Conservation (phyloP, 148 eudicot species). For the Camellia granthamiana region DNA sequence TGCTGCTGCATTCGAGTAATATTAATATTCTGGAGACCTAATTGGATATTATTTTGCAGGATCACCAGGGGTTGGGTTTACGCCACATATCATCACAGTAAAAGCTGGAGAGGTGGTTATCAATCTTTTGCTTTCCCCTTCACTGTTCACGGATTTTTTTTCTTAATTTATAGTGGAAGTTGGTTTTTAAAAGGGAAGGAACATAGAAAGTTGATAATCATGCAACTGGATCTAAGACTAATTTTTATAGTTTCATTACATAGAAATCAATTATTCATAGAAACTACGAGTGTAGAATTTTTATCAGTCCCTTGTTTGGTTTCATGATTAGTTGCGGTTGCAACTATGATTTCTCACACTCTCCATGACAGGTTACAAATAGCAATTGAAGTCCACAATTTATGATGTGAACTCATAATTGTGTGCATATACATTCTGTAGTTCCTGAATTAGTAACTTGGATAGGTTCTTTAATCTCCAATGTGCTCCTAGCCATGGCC, state of each 20-base stretch:
- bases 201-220: not conserved
- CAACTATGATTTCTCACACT: not conserved
- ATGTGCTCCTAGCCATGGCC: not conserved
- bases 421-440: not conserved
- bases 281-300: not conserved
- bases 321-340: not conserved
- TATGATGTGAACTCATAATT: not conserved
- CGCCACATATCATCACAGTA: slow-evolving; percentile 71
- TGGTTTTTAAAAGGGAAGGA: not conserved
- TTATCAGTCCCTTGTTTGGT: not conserved
- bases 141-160: not conserved
- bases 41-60: slow-evolving; percentile 40
- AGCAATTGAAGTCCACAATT: not conserved
- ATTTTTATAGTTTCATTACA: not conserved
- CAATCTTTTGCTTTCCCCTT: not conserved
- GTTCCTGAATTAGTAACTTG: slow-evolving; percentile 3
- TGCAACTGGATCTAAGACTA: not conserved
- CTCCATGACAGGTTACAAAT: not conserved
- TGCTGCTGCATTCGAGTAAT: not conserved
- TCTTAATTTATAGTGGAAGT: not conserved
- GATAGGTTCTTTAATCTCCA: not conserved
- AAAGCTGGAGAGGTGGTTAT: slow-evolving; percentile 68
- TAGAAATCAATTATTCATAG: not conserved
- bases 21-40: not conserved
- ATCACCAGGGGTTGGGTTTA: slow-evolving; percentile 58